phyloP scores from a whole-genome alignment of 345 rosid genomes.

The Gossypium herbaceum region DNA sequence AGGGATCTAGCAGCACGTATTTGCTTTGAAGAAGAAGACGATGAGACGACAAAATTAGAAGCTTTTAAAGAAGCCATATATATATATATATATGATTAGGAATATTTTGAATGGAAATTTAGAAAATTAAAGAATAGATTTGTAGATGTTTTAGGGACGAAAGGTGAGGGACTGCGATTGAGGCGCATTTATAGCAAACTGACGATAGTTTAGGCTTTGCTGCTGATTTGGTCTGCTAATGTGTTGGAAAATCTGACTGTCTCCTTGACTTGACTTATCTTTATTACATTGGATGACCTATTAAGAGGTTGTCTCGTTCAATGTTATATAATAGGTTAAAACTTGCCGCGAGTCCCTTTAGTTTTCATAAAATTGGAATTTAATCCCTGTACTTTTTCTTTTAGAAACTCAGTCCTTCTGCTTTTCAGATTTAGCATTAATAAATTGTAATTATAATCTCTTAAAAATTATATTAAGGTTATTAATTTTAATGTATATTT shows the following conservation, averaged over 20 bases:
- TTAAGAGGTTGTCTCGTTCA: background rate
- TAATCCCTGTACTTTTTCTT: background rate
- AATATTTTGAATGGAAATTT: background rate
- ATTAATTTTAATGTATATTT: too few species aligned
- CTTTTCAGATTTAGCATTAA: too few species aligned
- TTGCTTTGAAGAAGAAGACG: background rate
- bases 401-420: accelerated
- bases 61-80: background rate
- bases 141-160: background rate
- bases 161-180: background rate
- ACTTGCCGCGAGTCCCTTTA: too few species aligned
- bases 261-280: background rate
- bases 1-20: background rate
- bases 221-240: background rate
- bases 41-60: background rate
- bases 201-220: background rate
- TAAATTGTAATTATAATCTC: too few species aligned
- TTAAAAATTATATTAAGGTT: too few species aligned
- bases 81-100: background rate
- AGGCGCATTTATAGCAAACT: background rate
- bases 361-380: too few species aligned
- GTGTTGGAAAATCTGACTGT: background rate
- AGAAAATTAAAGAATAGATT: background rate
- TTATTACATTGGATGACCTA: background rate
- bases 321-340: background rate